A percentile compares a stretch with the other conserved stretches of the same genome.
phyloP scores from a whole-genome alignment of 1,284 basidiomycete species.

The Marasmius fiardii region DNA sequence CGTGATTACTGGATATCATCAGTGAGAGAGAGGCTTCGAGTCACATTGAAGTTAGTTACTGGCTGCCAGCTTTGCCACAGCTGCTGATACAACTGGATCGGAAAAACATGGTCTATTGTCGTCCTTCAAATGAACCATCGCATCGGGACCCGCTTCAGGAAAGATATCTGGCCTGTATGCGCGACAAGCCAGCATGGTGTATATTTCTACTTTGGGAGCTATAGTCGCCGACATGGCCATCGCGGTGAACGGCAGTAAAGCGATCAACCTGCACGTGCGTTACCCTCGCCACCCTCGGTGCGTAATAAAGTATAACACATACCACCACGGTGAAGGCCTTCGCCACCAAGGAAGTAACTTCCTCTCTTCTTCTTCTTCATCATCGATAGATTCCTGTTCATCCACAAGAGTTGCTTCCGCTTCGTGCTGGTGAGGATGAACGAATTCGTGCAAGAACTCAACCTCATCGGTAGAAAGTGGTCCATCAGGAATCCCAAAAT shows the following conservation, averaged over 20 bases:
- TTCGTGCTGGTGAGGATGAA: slow-evolving; percentile 36
- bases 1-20: slow-evolving; percentile 44
- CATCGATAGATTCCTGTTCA: slow-evolving; percentile 20
- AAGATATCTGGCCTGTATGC: slow-evolving; percentile 51
- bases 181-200: slow-evolving; percentile 52
- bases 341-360: slow-evolving; percentile 61
- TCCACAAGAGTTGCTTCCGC: slow-evolving; percentile 33
- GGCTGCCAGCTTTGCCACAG: slow-evolving; percentile 65
- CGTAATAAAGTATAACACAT: slow-evolving; percentile 22
- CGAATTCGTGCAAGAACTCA: slow-evolving; percentile 46
- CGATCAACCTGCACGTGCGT: slow-evolving; percentile 46
- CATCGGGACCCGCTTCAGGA: slow-evolving; percentile 18
- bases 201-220: slow-evolving; percentile 66
- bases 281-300: background rate
- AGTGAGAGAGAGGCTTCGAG: background rate
- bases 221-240: slow-evolving; percentile 51
- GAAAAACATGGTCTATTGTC: slow-evolving; percentile 48
- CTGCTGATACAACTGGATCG: slow-evolving; percentile 71
- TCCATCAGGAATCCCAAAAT: slow-evolving; percentile 40
- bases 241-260: slow-evolving; percentile 47
- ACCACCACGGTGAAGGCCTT: slow-evolving; percentile 69
- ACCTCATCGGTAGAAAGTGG: slow-evolving; percentile 41
- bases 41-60: slow-evolving; percentile 35
- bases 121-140: background rate
- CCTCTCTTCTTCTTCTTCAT: slow-evolving; percentile 25